Evolutionary conservation across 805 yeast genomes (phyloP), one percentile per base, ranked within the genome.

Genomic region (Kazachstania bromeliacearum): DNA sequence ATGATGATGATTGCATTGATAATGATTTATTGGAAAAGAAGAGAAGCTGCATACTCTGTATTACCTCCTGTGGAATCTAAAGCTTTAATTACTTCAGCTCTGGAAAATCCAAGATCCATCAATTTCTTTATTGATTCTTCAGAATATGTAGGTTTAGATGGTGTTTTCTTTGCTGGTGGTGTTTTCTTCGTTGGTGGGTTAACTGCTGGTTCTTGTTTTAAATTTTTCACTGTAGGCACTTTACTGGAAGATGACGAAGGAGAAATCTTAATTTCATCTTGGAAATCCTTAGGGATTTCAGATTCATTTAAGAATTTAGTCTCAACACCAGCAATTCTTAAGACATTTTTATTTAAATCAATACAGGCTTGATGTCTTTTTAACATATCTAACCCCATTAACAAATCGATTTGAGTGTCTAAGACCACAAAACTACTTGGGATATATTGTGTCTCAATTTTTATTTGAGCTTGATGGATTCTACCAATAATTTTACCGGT

Each of bases 341-440:
- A 67, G 7, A 68, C 70, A 51, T 83, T 79, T 32, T 65, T 65
- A 30, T 70, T 70, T 46, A 92, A 66, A 56, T 92, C 95, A 35
- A 92, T 75, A 26, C 68, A 63, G 33, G 94, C 94, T 53, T 79
- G 87, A 57, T 87, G 89, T 45, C 95, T 76, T 59, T 80, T 78
- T 50, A 92, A 68, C 95, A 89, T 73, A 57, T 92, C 98, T 35
- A 92, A 66, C 0, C 99, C 99, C 22, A 92, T 67, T 28, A 92
- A 63, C 45, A 88, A 66, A 45, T 85, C 95, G 18, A 40, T 42
- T 23, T 43, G 40, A 1, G 81, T 70, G 41, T 89, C 94, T 34
- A 89, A 52, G 3, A 83, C 82, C 1, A 78, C 74, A 49, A 83
- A 77, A 33, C 79, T 68, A 48, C 85, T 77, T 4, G 85, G 79